Conservation (phyloP, 495 filamentous ascomycete species). For the Zalerion maritima region DNA sequence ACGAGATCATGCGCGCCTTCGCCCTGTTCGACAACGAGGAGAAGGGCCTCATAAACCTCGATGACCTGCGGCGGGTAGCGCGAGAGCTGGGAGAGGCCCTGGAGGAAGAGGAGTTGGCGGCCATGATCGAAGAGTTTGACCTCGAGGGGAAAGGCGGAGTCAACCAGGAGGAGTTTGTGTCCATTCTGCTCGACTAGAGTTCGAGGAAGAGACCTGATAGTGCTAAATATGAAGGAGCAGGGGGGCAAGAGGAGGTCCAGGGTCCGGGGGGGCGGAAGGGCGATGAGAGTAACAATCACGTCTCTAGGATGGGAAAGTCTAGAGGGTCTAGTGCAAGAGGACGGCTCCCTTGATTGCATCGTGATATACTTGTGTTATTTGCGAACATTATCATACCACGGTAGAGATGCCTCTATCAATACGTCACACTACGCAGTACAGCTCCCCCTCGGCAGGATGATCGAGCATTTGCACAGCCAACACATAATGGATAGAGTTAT, state of each 20-base stretch:
- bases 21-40: slow-evolving; percentile 61
- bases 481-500: no score
- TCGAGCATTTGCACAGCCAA: no score
- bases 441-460: no score
- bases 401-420: no score
- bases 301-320: no score
- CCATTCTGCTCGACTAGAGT: slow-evolving; percentile 21
- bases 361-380: no score
- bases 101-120: slow-evolving; percentile 79
- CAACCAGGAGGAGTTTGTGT: slow-evolving; percentile 76
- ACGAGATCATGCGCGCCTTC: slow-evolving; percentile 87
- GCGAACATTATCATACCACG: no score
- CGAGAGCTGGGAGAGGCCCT: slow-evolving; percentile 82
- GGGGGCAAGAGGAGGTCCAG: not conserved
- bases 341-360: no score
- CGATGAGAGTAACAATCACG: no score
- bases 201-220: no score
- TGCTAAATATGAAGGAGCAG: slow-evolving; percentile 1
- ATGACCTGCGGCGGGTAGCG: slow-evolving; percentile 76
- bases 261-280: not conserved
- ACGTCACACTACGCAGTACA: no score
- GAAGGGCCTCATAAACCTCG: slow-evolving; percentile 75
- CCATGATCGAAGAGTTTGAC: slow-evolving; percentile 99
- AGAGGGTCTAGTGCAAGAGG: no score
- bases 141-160: slow-evolving; percentile 83